These are phyloP conservation scores for Paspalum vaginatum DNA, from an alignment of 176 grass and related monocot species.

Conservation along the genomic window DNA sequence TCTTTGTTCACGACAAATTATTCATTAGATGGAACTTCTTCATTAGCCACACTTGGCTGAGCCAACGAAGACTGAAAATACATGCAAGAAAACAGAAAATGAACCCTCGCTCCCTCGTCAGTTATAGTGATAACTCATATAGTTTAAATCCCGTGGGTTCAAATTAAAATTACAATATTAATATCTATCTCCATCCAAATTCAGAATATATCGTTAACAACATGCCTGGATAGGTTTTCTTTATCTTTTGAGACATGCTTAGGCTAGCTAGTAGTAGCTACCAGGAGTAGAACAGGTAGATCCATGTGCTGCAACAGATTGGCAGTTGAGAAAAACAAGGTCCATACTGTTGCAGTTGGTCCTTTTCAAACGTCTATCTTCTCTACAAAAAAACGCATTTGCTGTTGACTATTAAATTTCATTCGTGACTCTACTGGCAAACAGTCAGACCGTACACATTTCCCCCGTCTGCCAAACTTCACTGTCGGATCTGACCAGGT, in stretches of 20 bases:
- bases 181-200: no score
- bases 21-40: neutral
- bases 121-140: no score
- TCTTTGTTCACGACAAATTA: neutral
- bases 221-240: neutral
- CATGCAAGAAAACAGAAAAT: no score
- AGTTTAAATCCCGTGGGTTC: no score
- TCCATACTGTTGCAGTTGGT: slow-evolving; percentile 12
- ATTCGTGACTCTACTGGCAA: slow-evolving; percentile 5
- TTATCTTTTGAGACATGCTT: neutral
- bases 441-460: neutral
- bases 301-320: slow-evolving; percentile 21
- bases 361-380: neutral
- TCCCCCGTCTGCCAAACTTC: neutral
- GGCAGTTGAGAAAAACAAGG: slow-evolving; percentile 17
- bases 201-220: neutral
- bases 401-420: neutral
- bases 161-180: no score
- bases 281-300: slow-evolving; percentile 22
- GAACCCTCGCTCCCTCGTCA: no score
- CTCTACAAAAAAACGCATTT: neutral
- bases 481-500: neutral
- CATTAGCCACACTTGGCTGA: neutral
- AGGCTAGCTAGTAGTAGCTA: neutral
- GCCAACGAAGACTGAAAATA: no score